Percentiles rank a stretch among this genome's conserved stretches.
Evolutionary conservation across 1,284 basidiomycete species (phyloP).

Genomic region (Porogramme epimiltina): DNA sequence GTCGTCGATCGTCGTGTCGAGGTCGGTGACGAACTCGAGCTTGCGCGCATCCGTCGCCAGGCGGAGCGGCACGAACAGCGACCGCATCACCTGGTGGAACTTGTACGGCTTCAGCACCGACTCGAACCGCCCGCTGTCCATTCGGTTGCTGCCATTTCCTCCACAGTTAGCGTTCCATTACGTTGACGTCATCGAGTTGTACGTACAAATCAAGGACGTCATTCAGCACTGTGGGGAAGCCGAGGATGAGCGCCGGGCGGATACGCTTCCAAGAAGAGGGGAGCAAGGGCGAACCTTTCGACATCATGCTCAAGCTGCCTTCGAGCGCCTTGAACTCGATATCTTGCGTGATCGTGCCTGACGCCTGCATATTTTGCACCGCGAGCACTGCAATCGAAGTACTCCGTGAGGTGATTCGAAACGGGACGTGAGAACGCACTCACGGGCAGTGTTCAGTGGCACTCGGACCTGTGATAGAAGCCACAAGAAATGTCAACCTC

Average conservation of each 20-base stretch:
- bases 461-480: slow-evolving; percentile 73
- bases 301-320: slow-evolving; percentile 87
- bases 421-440: slow-evolving; percentile 31
- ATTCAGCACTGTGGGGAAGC: slow-evolving; percentile 63
- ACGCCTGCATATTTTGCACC: slow-evolving; percentile 87
- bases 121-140: slow-evolving; percentile 83
- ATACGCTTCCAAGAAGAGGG: too few species aligned
- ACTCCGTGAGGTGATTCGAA: slow-evolving; percentile 1
- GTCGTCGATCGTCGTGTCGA: slow-evolving; percentile 78
- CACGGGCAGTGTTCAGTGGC: slow-evolving; percentile 87
- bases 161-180: neutral
- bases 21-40: slow-evolving; percentile 66
- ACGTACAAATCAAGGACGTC: slow-evolving; percentile 84
- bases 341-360: slow-evolving; percentile 64
- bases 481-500: neutral
- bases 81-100: slow-evolving; percentile 83
- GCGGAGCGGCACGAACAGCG: slow-evolving; percentile 76
- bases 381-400: slow-evolving; percentile 60
- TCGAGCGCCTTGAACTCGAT: slow-evolving; percentile 82
- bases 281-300: slow-evolving; percentile 55
- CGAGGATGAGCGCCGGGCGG: slow-evolving; percentile 26
- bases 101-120: slow-evolving; percentile 76
- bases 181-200: neutral
- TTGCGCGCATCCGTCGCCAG: slow-evolving; percentile 74
- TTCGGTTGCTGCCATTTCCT: slow-evolving; percentile 45